Evolutionary conservation across 805 yeast species (phyloP), one percentile per base, ranked within the genome.

Genomic region (Hanseniaspora singularis): DNA sequence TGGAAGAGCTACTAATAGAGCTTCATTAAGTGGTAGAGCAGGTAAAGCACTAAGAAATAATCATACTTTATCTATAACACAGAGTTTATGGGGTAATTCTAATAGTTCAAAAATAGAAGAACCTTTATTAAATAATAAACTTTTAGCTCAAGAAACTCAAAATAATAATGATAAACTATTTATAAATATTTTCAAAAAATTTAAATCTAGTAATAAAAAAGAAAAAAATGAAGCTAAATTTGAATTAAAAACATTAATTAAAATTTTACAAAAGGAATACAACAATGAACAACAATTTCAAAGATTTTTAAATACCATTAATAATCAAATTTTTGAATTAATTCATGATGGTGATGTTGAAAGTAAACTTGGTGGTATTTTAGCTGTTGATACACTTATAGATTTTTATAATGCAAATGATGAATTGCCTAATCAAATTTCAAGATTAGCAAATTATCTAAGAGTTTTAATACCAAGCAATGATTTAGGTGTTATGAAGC

Each of bases 361-460:
- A 24, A 87, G 82, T 52, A 79, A 84, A 52, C 69, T 88, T 31
- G 97, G 96, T 16, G 97, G 96, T 36, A 80, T 89, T 27, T 74
- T 86, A 19, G 96, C 96, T 11, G 81, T 89, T 49, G 92, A 85
- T 61, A 78, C 92, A 2, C 71, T 89, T 51, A 83, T 89, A 45
- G 92, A 83, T 49, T 78, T 84, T 56, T 88, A 86, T 52, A 78
- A 84, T 9, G 86, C 85, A 16, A 76, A 76, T 18, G 89, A 82
- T 54, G 96, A 87, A 55, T 74, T 80, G 52, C 85, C 94, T 19
- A 84, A 85, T 49, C 88, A 84, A 62, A 83, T 94, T 2, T 85
- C 95, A 6, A 70, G 97, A 50, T 77, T 84, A 58, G 89, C 95
- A n/a, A 89, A 85, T 54, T 89, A 89, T 58, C 67, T 89, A 51